Evolutionary conservation across 1,284 basidiomycete genomes (phyloP).

Genomic region (Papiliotrema laurentii): DNA sequence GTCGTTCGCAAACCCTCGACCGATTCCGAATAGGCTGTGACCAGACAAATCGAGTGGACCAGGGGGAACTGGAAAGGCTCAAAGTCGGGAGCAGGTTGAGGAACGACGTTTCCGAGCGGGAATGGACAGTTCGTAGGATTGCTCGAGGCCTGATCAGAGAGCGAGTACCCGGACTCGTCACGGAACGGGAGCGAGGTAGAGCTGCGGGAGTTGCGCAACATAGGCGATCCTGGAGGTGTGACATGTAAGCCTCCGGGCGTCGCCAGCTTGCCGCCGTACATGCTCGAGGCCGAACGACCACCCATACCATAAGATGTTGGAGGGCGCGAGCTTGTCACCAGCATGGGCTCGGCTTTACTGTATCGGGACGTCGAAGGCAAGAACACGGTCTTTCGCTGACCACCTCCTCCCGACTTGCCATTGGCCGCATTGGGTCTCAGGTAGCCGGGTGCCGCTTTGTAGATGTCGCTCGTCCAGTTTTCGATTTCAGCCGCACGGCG

Average conservation of each 20-base stretch:
- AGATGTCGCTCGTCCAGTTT: slow-evolving; percentile 94
- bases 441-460: slow-evolving; percentile 83
- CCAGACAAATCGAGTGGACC: slow-evolving; percentile 88
- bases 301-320: slow-evolving; percentile 64
- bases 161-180: slow-evolving; percentile 41
- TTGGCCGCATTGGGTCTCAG: slow-evolving; percentile 80
- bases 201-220: slow-evolving; percentile 68
- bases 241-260: slow-evolving; percentile 39
- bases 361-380: slow-evolving; percentile 80
- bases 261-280: slow-evolving; percentile 41
- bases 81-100: slow-evolving; percentile 84
- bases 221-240: slow-evolving; percentile 71
- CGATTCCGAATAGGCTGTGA: slow-evolving; percentile 98
- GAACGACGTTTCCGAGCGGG: slow-evolving; percentile 78
- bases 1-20: slow-evolving; percentile 95
- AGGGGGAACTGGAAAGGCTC: slow-evolving; percentile 96
- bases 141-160: slow-evolving; percentile 29
- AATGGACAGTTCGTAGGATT: slow-evolving; percentile 65
- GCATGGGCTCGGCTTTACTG: slow-evolving; percentile 66
- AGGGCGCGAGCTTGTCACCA: slow-evolving; percentile 59
- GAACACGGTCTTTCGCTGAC: slow-evolving; percentile 54
- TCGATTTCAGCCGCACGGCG: slow-evolving; percentile 87
- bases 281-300: slow-evolving; percentile 34
- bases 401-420: slow-evolving; percentile 54
- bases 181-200: slow-evolving; percentile 66